Conservation (phyloP, 192 early-diverging fungal species). For the Glomus cerebriforme region DNA sequence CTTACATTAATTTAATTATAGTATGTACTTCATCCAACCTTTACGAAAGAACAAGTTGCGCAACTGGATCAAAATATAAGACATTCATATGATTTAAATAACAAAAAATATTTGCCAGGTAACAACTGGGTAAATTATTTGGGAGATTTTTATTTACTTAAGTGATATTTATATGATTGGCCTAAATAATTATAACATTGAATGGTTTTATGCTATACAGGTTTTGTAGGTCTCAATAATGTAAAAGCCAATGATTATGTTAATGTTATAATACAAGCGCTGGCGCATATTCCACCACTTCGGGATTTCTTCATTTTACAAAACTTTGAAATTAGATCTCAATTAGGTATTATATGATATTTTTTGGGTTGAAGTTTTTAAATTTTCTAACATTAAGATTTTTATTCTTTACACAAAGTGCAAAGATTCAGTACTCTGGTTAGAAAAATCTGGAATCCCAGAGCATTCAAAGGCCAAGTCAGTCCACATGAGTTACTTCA, state of each 20-base stretch:
- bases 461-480: constrained; percentile 92
- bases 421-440: constrained; percentile 76
- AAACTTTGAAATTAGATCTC: constrained; percentile 50
- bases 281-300: constrained; percentile 85
- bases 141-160: neutral
- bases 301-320: constrained; percentile 79
- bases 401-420: constrained; percentile 43
- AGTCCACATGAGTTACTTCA: constrained; percentile 95
- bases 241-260: constrained; percentile 95
- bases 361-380: neutral
- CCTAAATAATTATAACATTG: neutral
- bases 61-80: constrained; percentile 63
- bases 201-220: constrained; percentile 36
- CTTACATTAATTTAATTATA: constrained; percentile 33
- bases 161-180: neutral
- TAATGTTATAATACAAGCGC: constrained; percentile 86
- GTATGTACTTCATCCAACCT: constrained; percentile 85
- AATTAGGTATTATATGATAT: constrained; percentile 43
- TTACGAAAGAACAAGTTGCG: constrained; percentile 65
- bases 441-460: constrained; percentile 91
- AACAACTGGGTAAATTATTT: constrained; percentile 4
- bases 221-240: constrained; percentile 93
- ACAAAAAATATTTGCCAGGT: constrained; percentile 85
- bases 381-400: neutral
- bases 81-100: constrained; percentile 78